Evolutionary conservation across 345 rosid genomes (phyloP).

Genomic region (Excoecaria cochinchinensis): DNA sequence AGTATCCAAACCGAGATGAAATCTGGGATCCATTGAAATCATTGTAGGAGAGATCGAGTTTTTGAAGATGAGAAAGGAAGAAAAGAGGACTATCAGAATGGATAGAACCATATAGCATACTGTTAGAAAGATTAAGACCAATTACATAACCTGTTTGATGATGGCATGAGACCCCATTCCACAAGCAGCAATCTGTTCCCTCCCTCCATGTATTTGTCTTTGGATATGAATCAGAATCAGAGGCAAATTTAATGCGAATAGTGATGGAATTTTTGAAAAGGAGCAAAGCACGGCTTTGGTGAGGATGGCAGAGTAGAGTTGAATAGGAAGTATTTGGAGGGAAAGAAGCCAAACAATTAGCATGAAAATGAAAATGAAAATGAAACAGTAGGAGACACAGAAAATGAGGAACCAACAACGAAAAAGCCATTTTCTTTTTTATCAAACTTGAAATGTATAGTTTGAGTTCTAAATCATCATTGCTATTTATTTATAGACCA

Average conservation of each 20-base stretch:
- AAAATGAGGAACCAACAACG: no score
- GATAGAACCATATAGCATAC: neutral
- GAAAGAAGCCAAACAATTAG: constrained; percentile 27
- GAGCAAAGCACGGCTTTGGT: no score
- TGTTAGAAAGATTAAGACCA: neutral
- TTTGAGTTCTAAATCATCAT: neutral
- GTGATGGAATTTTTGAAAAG: no score
- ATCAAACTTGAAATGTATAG: no score
- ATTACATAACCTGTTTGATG: neutral
- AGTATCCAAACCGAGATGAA: constrained; percentile 10
- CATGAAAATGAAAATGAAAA: neutral
- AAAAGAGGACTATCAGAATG: constrained; percentile 8
- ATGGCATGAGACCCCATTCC: neutral
- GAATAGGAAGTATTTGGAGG: neutral
- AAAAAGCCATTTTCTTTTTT: no score
- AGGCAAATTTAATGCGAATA: no score
- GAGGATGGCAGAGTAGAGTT: no score
- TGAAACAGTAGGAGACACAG: no score
- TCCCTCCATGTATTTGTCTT: no score
- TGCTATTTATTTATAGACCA: no score
- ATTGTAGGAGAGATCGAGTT: constrained; percentile 29
- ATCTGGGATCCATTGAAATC: constrained; percentile 13
- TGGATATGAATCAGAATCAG: no score
- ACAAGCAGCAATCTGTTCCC: neutral
- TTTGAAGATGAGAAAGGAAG: constrained; percentile 11